These are phyloP conservation scores for Castanopsis chinensis DNA, from an alignment of 306 rosid genomes.

Conservation along the genomic window DNA sequence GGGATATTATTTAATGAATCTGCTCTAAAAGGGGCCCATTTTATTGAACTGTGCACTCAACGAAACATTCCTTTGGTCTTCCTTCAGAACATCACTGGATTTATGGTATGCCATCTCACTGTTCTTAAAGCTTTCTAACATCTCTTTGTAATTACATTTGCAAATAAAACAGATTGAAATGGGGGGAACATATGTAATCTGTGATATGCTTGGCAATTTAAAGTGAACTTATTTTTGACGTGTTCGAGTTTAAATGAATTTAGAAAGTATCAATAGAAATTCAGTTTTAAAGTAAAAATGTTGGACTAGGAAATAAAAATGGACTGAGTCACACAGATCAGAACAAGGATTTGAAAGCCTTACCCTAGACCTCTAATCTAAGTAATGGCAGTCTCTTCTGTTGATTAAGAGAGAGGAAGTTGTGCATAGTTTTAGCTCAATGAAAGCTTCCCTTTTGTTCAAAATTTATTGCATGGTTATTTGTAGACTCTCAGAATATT, in stretches of 20 bases:
- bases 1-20: conserved; percentile 92
- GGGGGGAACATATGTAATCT: background rate
- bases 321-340: conserved; percentile 7
- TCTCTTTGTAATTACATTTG: background rate
- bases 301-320: conserved; percentile 5
- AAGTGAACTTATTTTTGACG: background rate
- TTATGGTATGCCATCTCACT: conserved; percentile 63
- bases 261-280: conserved; percentile 7
- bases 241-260: background rate
- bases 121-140: background rate
- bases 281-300: conserved; percentile 6
- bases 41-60: conserved; percentile 85
- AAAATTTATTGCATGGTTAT: conserved; percentile 7
- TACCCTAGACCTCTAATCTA: background rate
- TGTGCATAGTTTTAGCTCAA: conserved; percentile 3
- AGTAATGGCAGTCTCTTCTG: background rate
- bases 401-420: background rate
- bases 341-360: background rate
- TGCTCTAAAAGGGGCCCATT: conserved; percentile 94
- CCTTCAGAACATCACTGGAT: conserved; percentile 97
- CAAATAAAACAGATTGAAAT: background rate
- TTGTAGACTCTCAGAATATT: too few relatives aligned
- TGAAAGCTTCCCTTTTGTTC: background rate
- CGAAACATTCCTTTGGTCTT: conserved; percentile 85
- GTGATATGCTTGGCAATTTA: background rate